Evolutionary conservation across 345 rosid species (phyloP).

Genomic region (Camelina laxa): DNA sequence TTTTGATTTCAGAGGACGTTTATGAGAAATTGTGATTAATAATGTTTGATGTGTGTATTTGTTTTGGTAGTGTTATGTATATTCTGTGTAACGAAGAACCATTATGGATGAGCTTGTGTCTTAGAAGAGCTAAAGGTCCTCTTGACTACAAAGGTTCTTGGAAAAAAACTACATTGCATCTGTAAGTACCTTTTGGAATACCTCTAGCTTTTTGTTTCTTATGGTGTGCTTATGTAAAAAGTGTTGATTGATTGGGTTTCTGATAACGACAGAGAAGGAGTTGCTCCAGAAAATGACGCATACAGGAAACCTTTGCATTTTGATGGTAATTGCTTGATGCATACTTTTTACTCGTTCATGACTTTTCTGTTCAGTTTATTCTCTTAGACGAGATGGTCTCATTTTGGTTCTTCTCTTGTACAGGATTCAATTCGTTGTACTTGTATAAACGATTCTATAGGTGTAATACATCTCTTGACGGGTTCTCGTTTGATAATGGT

Average conservation of each 20-base stretch:
- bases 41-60: background rate
- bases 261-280: conserved; percentile 60
- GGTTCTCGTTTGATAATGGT: conserved; percentile 68
- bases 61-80: conserved; percentile 70
- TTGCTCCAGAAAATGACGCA: conserved; percentile 46
- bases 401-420: conserved; percentile 32
- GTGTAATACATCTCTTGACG: conserved; percentile 70
- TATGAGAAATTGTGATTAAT: background rate
- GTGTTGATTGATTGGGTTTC: conserved; percentile 19
- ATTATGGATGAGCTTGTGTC: conserved; percentile 83
- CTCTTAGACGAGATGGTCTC: background rate
- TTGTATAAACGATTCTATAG: conserved; percentile 86
- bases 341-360: background rate
- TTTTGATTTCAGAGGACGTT: background rate
- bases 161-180: conserved; percentile 72
- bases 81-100: conserved; percentile 92
- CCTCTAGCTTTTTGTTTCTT: too few species aligned
- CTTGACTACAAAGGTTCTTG: conserved; percentile 82
- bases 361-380: background rate
- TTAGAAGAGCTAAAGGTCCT: conserved; percentile 55
- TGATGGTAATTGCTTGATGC: conserved; percentile 57
- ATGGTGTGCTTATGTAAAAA: too few species aligned
- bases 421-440: conserved; percentile 85
- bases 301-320: conserved; percentile 55
- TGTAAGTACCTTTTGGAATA: conserved; percentile 52